Base-by-base conservation (phyloP, 2,329 filamentous ascomycete genomes). In the Neoscytalidium dimidiatum region DNA sequence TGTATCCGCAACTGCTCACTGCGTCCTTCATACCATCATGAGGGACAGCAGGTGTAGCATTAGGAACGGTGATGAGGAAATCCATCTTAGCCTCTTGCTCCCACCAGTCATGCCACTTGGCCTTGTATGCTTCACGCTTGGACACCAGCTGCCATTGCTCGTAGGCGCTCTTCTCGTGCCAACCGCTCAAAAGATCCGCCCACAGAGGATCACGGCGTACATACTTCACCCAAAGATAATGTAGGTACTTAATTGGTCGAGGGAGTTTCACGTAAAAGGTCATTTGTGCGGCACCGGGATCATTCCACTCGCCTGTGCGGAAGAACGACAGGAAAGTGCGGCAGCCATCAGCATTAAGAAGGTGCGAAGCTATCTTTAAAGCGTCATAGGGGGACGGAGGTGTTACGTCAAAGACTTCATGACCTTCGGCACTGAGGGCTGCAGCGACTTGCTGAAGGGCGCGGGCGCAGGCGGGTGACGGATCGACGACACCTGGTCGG, bases 211-310 rank as follows among this genome's bases (percentile, higher is more conserved):
- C 93, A 11, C 88, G 80, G 62, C 88, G 86, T 67, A 97, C 81
- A 75, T 97, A 96, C 72, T 90, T 90, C n/a, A 95, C 89, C 85
- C 91, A 97, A 5, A 93, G 85, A 75, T 93, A 95, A 80, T 96
- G 92, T n/a, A 95, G 72, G 75, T 90, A 96, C 75, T 92, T 92
- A 69, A 96, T 73, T 4, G 90, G 87, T 6, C 88, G 81, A 14
- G 92, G 90, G 14, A 96, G 84, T 46, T 82, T 83, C 81, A 93
- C 92, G 73, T 94, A 88, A 70, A 84, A 87, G 62, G 86, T 83
- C 82, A 97, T 88, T 75, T 94, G 90, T 26, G 83, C 83, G 2
- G 91, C 92, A 17, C 94, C 94, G 0, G 85, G 79, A 73, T 97
- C 94, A 67, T 91, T 90, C 80, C 87, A 88, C 76, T 97, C 94